These are phyloP conservation scores for Neolentinus lepideus DNA, from an alignment of 1,284 basidiomycete genomes.

Conservation along the genomic window DNA sequence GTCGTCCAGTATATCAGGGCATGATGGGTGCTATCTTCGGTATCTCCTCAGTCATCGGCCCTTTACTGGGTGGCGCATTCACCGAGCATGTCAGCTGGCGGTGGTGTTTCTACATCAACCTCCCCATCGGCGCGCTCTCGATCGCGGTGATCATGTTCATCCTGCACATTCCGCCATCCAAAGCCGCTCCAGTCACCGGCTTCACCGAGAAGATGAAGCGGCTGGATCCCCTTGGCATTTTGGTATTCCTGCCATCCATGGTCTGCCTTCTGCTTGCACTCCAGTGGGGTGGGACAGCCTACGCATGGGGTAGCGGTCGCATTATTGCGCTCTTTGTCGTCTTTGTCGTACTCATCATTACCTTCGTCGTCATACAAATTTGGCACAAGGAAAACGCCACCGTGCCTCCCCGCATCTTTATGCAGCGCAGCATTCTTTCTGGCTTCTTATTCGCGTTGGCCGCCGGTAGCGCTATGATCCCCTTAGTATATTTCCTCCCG, in stretches of 20 bases:
- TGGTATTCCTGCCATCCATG: conserved; percentile 17
- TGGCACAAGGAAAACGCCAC: conserved; percentile 24
- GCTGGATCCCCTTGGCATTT: conserved; percentile 27
- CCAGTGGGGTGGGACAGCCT: conserved; percentile 31
- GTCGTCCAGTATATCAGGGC: conserved; percentile 25
- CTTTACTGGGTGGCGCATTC: conserved; percentile 21
- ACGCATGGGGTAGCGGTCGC: conserved; percentile 25
- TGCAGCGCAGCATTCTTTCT: conserved; percentile 13
- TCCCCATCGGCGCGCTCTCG: conserved; percentile 19
- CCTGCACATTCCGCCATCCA: conserved; percentile 15
- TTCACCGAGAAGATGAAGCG: not conserved
- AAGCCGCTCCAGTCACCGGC: conserved; percentile 1
- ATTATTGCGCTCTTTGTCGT: conserved; percentile 23
- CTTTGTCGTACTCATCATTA: conserved; percentile 25
- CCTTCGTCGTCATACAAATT: conserved; percentile 28
- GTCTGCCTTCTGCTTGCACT: conserved; percentile 30
- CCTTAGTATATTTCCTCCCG: not conserved
- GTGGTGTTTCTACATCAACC: conserved; percentile 36
- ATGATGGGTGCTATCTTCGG: conserved; percentile 15
- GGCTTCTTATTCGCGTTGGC: not conserved
- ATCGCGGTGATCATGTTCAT: conserved; percentile 30
- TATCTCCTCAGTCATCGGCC: conserved; percentile 20
- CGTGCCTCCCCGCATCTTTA: conserved; percentile 19
- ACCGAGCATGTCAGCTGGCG: conserved; percentile 24
- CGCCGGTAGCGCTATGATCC: not conserved